A percentile compares a stretch with the other conserved stretches of the same genome.
Evolutionary conservation across 176 grass and related monocot genomes (phyloP).

Genomic region (Rhynchospora tenuis): DNA sequence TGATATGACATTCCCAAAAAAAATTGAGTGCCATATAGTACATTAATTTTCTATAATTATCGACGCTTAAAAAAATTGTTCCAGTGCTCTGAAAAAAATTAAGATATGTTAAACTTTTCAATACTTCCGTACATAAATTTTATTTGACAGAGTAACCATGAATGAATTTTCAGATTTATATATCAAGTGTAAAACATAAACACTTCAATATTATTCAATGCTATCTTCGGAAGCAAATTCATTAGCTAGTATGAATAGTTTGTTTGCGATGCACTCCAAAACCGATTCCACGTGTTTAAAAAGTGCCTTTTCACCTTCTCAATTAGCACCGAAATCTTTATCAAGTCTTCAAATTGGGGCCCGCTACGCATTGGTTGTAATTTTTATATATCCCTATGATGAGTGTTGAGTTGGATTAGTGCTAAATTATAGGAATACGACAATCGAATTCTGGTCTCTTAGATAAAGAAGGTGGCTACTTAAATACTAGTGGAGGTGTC

Average conservation of each 20-base stretch:
- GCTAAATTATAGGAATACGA: conserved; percentile 25
- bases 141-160: neutral
- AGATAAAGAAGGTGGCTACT: conserved; percentile 2
- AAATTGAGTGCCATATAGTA: neutral
- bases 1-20: too few relatives aligned
- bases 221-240: neutral
- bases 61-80: neutral
- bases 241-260: neutral
- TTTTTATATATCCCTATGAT: conserved; percentile 16
- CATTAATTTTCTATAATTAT: neutral
- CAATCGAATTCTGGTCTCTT: conserved; percentile 27
- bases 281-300: neutral
- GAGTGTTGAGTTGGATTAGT: conserved; percentile 22
- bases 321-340: conserved; percentile 3
- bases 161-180: neutral
- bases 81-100: neutral
- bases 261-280: neutral
- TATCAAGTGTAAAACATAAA: neutral
- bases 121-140: neutral
- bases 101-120: neutral
- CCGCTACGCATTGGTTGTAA: neutral
- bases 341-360: neutral
- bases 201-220: neutral
- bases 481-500: conserved; percentile 29
- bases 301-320: neutral